Evolutionary conservation across 1,139 yeast species (phyloP).

Genomic region (Suhomyces maxii): DNA sequence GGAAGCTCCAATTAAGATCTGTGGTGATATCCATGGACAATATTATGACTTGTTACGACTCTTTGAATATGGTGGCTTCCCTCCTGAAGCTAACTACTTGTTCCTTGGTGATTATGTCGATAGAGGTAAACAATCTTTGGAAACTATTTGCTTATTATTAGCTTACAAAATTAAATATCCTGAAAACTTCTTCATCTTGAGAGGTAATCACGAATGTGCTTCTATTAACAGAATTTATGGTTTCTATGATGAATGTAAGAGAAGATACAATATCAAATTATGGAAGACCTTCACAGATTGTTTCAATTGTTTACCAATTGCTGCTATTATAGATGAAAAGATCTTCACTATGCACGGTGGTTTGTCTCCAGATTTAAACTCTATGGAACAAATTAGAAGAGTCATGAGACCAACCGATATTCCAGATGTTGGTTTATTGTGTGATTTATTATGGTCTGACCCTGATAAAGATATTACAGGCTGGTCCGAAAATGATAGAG

Average conservation of each 20-base stretch:
- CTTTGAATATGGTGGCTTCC: slow-evolving; percentile 97
- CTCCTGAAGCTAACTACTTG: slow-evolving; percentile 96
- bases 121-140: slow-evolving; percentile 95
- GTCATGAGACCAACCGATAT: slow-evolving; percentile 99
- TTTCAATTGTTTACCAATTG: slow-evolving; percentile 96
- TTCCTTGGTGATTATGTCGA: slow-evolving; percentile 97
- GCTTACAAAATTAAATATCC: slow-evolving; percentile 98
- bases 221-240: slow-evolving; percentile 96
- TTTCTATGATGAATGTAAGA: slow-evolving; percentile 94
- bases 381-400: slow-evolving; percentile 97
- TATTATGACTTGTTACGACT: slow-evolving; percentile 92
- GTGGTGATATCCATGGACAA: slow-evolving; percentile 98
- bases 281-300: slow-evolving; percentile 99
- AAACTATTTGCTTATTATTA: slow-evolving; percentile 86
- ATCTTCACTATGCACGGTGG: slow-evolving; percentile 99
- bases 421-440: slow-evolving; percentile 92
- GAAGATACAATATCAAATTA: slow-evolving; percentile 93
- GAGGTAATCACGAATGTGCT: slow-evolving; percentile 98
- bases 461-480: slow-evolving; percentile 98
- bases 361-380: slow-evolving; percentile 90
- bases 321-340: slow-evolving; percentile 96
- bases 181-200: slow-evolving; percentile 88
- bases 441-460: slow-evolving; percentile 97
- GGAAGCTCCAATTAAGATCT: slow-evolving; percentile 94
- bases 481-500: slow-evolving; percentile 98